A percentile compares a stretch with the other conserved stretches of the same genome.
These are phyloP conservation scores for Cyberlindnera xishuangbannaensis DNA, from an alignment of 805 yeast genomes.

Conservation along the genomic window DNA sequence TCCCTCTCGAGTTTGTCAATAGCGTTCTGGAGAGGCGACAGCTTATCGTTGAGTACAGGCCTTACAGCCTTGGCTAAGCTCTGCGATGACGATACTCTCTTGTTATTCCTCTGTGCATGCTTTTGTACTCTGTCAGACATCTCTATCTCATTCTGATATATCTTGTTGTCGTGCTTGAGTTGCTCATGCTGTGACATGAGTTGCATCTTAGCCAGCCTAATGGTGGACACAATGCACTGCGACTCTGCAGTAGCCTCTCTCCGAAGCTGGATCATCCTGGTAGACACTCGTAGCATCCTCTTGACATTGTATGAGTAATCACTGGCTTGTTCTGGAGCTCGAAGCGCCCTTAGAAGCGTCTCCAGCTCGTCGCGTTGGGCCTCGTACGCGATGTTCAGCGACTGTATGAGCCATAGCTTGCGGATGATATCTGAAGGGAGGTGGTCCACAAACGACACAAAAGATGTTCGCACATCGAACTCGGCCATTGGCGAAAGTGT, in stretches of 20 bases:
- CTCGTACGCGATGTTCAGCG: constrained; percentile 25
- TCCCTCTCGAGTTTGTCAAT: constrained; percentile 2
- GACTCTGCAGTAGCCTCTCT: constrained; percentile 28
- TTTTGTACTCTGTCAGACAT: constrained; percentile 13
- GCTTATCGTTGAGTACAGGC: constrained; percentile 5
- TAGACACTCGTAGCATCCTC: constrained; percentile 4
- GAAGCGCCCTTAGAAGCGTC: constrained; percentile 5
- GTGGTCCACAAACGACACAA: constrained; percentile 35
- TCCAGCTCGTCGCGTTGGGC: constrained; percentile 15
- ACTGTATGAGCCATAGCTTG: constrained; percentile 35
- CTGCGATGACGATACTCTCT: constrained; percentile 12
- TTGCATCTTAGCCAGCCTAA: constrained; percentile 21
- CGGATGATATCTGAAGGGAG: constrained; percentile 38
- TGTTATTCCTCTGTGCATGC: constrained; percentile 18
- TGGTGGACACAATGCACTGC: constrained; percentile 19
- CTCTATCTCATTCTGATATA: constrained; percentile 21
- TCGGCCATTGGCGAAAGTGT: constrained; percentile 10
- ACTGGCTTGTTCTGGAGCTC: too few relatives aligned
- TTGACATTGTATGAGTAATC: constrained; percentile 9
- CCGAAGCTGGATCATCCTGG: constrained; percentile 22
- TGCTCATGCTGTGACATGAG: constrained; percentile 21
- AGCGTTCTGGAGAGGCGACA: constrained; percentile 1
- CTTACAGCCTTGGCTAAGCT: too few relatives aligned
- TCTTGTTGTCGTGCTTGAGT: constrained; percentile 22
- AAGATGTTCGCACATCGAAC: constrained; percentile 33